Percentiles rank a stretch among this genome's conserved stretches.
Evolutionary conservation across 345 rosid species (phyloP).

Genomic region (Fremontodendron californicum): DNA sequence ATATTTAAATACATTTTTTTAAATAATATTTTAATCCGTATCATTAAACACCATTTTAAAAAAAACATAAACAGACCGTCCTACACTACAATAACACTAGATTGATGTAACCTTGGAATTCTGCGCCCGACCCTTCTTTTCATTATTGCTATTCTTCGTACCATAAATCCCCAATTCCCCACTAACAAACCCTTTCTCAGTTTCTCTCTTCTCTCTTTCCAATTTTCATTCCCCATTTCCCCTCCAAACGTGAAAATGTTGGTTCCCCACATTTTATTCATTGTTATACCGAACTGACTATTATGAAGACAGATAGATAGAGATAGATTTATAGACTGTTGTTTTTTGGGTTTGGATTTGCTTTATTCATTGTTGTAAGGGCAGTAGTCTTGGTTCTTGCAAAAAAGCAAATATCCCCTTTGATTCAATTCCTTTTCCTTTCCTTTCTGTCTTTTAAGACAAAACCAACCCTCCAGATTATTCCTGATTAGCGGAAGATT

Average conservation of each 20-base stretch:
- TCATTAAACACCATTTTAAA: no score
- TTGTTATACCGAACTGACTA: constrained; percentile 5
- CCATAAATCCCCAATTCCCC: not conserved
- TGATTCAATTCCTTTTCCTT: constrained; percentile 17
- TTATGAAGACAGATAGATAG: constrained; percentile 6
- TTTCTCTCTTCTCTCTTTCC: not conserved
- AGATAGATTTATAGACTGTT: not conserved
- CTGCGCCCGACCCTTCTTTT: not conserved
- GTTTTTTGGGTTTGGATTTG: constrained; percentile 17
- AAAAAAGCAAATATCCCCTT: constrained; percentile 31
- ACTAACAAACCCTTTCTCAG: not conserved
- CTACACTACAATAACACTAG: no score
- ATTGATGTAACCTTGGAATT: not conserved
- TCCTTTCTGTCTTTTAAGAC: not conserved
- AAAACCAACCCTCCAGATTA: not conserved
- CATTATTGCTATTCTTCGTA: not conserved
- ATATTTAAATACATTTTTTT: no score
- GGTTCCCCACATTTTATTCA: not conserved
- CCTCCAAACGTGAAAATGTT: constrained; percentile 2
- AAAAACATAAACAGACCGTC: no score
- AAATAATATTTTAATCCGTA: no score
- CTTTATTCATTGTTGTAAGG: constrained; percentile 34
- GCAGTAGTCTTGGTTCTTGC: constrained; percentile 29
- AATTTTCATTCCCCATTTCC: not conserved
- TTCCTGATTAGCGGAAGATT: not conserved